These are phyloP conservation scores for Auricularia auricula-judae DNA, from an alignment of 768 basidiomycete genomes.

Conservation along the genomic window DNA sequence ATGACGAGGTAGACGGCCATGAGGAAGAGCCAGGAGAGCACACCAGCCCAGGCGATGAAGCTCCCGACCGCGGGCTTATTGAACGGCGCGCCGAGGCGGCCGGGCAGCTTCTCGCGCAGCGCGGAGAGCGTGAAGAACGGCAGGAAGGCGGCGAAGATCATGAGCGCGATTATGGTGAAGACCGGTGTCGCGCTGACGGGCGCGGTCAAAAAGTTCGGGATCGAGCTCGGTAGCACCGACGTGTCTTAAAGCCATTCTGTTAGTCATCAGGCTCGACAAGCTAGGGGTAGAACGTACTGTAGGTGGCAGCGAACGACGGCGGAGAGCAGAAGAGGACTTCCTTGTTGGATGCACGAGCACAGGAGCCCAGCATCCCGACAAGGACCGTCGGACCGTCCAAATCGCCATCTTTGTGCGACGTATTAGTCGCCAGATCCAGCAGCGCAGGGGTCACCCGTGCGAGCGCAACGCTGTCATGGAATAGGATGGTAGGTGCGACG, in stretches of 20 bases:
- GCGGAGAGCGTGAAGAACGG: conserved; percentile 53
- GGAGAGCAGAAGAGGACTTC: conserved; percentile 44
- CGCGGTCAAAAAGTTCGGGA: conserved; percentile 46
- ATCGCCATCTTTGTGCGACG: conserved; percentile 15
- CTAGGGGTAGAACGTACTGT: conserved; percentile 33
- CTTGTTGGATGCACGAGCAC: conserved; percentile 38
- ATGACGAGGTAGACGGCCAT: conserved; percentile 46
- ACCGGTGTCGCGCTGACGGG: conserved; percentile 50
- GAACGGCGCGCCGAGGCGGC: conserved; percentile 35
- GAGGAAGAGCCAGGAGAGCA: conserved; percentile 50
- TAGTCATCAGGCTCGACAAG: background rate
- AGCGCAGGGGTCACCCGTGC: conserved; percentile 43
- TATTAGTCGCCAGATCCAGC: conserved; percentile 31
- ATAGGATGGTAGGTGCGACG: conserved; percentile 51
- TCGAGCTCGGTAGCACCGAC: conserved; percentile 46
- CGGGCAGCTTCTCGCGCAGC: conserved; percentile 52
- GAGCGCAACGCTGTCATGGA: conserved; percentile 53
- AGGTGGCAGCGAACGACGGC: conserved; percentile 44
- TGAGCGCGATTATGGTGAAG: conserved; percentile 52
- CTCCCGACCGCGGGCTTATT: conserved; percentile 50
- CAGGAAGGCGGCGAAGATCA: conserved; percentile 50
- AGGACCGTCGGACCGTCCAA: conserved; percentile 62
- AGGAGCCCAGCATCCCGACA: conserved; percentile 63
- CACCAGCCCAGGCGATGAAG: conserved; percentile 60
- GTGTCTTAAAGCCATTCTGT: conserved; percentile 33